Base-by-base conservation (phyloP, 2,329 filamentous ascomycete species). In the Lecanicillium sp. region DNA sequence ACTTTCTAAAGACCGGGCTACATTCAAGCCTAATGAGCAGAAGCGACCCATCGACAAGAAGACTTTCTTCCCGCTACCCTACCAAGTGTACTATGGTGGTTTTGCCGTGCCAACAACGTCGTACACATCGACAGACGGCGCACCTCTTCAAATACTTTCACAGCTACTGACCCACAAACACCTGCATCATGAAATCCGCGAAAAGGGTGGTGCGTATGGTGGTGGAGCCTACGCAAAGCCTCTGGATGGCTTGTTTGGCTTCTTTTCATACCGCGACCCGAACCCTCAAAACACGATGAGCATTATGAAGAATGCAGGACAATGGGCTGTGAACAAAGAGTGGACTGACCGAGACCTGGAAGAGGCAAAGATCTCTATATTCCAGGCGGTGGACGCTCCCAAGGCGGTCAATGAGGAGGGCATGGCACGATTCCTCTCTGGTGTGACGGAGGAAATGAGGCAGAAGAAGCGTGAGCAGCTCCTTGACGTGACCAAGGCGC, bases 171-270 rank as follows among this genome's bases (percentile, higher is more conserved):
- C 90, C 1, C 90, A 98, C 65, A 95, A 95, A 62, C 85, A 95
- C 55, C 71, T 98, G 19, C 92, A 98, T 57, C 90, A 94, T 49
- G 92, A 96, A 61, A 95, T 98, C 48, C 85, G 92, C 40, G 92
- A 98, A 57, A 96, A 96, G 63, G 92, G 92, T 22, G 92, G 92
- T 28, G 92, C 92, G 0, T 98, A 98, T 50, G 92, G 92, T 32
- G 92, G 87, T 16, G 88, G 89, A 12, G 90, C 92, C 2, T 90
- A 87, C 57, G 82, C 84, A 32, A 79, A 80, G 17, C 77, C 83
- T 0, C 65, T 95, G 7, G 83, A 86, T 48, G 90, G 89, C 17
- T 60, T 94, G 1, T 96, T 98, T 51, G 87, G 87, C 13, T 94
- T 95, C 65, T 95, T 94, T 65, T 90, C 85, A 32, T 98, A 98